Evolutionary conservation across 1,284 basidiomycete species (phyloP), one percentile per base, ranked within the genome.

Genomic region (Melampsora larici-populina): DNA sequence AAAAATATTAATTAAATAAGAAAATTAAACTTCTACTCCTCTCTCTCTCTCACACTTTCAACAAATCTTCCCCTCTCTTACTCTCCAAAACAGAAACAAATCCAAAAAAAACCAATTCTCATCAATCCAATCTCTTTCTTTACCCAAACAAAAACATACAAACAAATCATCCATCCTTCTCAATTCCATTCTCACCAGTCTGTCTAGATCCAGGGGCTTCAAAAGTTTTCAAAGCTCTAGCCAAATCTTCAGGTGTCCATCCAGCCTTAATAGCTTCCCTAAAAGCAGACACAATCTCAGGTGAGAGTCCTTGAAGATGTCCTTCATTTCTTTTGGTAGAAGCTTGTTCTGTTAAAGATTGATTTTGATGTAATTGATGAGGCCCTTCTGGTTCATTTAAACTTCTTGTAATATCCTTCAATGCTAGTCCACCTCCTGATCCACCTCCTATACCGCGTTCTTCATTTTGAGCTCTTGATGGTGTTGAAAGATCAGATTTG

Each of bases 211-310:
- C 31, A 60, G 58, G 58, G 7, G 58, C 11, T 13, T 60, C 29
- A 60, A 60, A 26, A 24, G 24, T 60, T 60, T 60, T 60, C n/a
- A 60, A 26, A 15, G 29, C 58, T 24, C 29, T 24, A 26, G 58
- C 29, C 58, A 24, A 60, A 31, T 60, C 58, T 60, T 60, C 58
- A 60, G 58, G n/a, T 60, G 58, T 26, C 58, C 58, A 60, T 26
- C 29, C 58, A 26, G 58, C 58, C 29, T 60, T 60, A 18, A 60
- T 60, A 60, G 58, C 58, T 26, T 60, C 58, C n/a, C 58, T 21
- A 26, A 60, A 31, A 26, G 24, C 58, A 26, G 58, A 26, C 1
- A 60, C 15, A 60, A 60, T 60, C 29, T 60, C 58, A 60, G 58
- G 29, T 26, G 58, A 60, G 24, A 60, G 58, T 24, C 29, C 29